phyloP scores from a whole-genome alignment of 2,329 filamentous ascomycete species.

The Cryphonectria nitschkei region DNA sequence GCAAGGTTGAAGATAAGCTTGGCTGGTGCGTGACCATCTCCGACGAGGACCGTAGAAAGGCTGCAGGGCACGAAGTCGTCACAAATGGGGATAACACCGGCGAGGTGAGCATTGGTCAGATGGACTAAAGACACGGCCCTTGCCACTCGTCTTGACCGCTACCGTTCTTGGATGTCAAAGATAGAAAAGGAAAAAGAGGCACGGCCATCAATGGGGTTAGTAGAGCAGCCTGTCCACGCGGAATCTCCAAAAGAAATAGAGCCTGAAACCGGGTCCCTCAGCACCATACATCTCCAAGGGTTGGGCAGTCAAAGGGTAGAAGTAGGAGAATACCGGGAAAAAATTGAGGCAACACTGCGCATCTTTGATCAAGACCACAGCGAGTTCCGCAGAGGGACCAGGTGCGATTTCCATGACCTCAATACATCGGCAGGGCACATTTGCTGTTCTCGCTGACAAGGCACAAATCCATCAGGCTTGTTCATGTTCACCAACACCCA shows the following conservation, averaged over 20 bases:
- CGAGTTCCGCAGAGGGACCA: not conserved
- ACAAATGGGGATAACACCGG: slow-evolving; percentile 34
- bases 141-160: not conserved
- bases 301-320: not conserved
- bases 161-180: not conserved
- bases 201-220: not conserved
- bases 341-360: not conserved
- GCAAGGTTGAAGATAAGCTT: slow-evolving; percentile 76
- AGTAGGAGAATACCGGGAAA: not conserved
- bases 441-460: not conserved
- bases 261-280: not conserved
- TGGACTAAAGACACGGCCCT: slow-evolving; percentile 36
- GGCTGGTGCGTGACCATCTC: slow-evolving; percentile 66
- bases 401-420: not conserved
- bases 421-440: not conserved
- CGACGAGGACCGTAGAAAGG: slow-evolving; percentile 49
- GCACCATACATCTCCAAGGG: not conserved
- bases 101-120: slow-evolving; percentile 39
- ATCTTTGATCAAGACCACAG: not conserved
- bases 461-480: not conserved
- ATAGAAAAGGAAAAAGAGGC: not conserved
- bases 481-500: not conserved
- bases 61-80: slow-evolving; percentile 36
- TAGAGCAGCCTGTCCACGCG: not conserved
- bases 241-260: not conserved